These are phyloP conservation scores for Haplosporangium gracile DNA, from an alignment of 192 early-diverging fungal genomes.

Conservation along the genomic window DNA sequence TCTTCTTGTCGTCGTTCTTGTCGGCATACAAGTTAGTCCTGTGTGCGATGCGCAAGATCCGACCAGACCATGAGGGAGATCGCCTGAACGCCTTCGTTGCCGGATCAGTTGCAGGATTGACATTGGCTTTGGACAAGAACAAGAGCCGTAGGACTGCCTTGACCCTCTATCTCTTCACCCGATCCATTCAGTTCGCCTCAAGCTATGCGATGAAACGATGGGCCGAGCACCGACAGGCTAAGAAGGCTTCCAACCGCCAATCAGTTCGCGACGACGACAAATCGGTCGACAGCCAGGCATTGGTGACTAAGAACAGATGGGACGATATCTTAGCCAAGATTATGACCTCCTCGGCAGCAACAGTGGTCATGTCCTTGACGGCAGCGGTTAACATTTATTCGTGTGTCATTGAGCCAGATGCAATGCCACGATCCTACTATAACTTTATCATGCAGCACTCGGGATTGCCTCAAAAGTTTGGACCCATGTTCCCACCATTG, in stretches of 20 bases:
- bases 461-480: conserved; percentile 57
- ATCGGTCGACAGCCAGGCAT: not conserved
- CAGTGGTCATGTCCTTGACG: conserved; percentile 62
- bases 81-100: conserved; percentile 73
- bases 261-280: conserved; percentile 24
- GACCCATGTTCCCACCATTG: conserved; percentile 60
- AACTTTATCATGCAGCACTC: conserved; percentile 66
- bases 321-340: conserved; percentile 62
- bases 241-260: conserved; percentile 24
- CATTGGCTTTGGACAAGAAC: conserved; percentile 73
- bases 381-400: conserved; percentile 64
- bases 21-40: conserved; percentile 74
- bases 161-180: conserved; percentile 73
- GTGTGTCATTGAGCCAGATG: conserved; percentile 68
- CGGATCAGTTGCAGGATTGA: conserved; percentile 71
- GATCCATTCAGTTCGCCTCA: conserved; percentile 73
- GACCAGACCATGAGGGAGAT: conserved; percentile 59
- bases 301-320: conserved; percentile 52
- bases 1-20: conserved; percentile 74
- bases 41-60: conserved; percentile 68
- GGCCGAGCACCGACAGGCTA: conserved; percentile 52
- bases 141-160: conserved; percentile 70
- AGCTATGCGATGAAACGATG: conserved; percentile 75
- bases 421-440: conserved; percentile 70
- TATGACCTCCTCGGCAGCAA: conserved; percentile 55